A percentile compares a stretch with the other conserved stretches of the same genome.
These are phyloP conservation scores for Ephemerocybe angulata DNA, from an alignment of 768 basidiomycete species.

Conservation along the genomic window DNA sequence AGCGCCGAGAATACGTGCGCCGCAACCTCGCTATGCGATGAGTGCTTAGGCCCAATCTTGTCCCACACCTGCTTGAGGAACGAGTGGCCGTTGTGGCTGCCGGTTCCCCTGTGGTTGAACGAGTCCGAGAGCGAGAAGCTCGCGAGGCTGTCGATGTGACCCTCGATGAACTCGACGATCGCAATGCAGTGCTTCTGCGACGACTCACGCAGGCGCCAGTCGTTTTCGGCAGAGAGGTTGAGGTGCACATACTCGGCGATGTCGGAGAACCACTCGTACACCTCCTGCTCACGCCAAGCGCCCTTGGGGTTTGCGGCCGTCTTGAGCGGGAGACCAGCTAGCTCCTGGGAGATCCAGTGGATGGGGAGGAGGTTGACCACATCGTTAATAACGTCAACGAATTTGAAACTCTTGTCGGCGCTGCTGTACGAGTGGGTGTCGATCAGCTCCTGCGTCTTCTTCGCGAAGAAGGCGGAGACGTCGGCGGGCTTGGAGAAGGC, in stretches of 20 bases:
- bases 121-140: slow-evolving; percentile 11
- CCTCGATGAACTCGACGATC: slow-evolving; percentile 27
- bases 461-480: slow-evolving; percentile 28
- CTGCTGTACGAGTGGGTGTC: slow-evolving; percentile 31
- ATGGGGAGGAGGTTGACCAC: slow-evolving; percentile 63
- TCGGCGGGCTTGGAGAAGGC: slow-evolving; percentile 21
- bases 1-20: slow-evolving; percentile 49
- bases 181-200: slow-evolving; percentile 29
- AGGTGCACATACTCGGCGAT: slow-evolving; percentile 49
- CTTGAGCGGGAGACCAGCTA: slow-evolving; percentile 46
- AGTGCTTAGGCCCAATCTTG: slow-evolving; percentile 16
- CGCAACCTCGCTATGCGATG: slow-evolving; percentile 34
- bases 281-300: slow-evolving; percentile 36
- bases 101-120: slow-evolving; percentile 1
- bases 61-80: slow-evolving; percentile 31
- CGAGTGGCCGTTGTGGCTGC: slow-evolving; percentile 18
- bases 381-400: slow-evolving; percentile 61
- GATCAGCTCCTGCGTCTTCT: slow-evolving; percentile 32
- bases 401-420: slow-evolving; percentile 23
- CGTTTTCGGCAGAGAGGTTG: slow-evolving; percentile 40
- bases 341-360: slow-evolving; percentile 54
- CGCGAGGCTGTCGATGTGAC: slow-evolving; percentile 26
- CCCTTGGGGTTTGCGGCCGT: slow-evolving; percentile 27
- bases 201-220: slow-evolving; percentile 45
- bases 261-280: slow-evolving; percentile 41